These are phyloP conservation scores for Fusarium sp. DNA, from an alignment of 2,329 filamentous ascomycete genomes.

Conservation along the genomic window DNA sequence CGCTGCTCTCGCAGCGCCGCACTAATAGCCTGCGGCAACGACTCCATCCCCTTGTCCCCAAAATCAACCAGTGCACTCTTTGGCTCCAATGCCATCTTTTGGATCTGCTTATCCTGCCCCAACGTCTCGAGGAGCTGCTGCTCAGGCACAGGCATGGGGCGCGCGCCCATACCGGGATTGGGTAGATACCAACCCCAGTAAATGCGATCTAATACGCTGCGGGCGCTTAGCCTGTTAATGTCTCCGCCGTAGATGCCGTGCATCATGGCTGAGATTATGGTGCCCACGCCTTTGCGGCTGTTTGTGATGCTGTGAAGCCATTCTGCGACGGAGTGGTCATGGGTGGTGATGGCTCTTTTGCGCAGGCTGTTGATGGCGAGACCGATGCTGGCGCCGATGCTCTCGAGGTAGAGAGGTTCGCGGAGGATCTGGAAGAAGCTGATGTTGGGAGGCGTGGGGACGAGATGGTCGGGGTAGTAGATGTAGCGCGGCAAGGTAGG, in stretches of 20 bases:
- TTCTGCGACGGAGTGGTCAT: constrained; percentile 50
- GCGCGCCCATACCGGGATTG: constrained; percentile 49
- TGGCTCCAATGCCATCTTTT: constrained; percentile 45
- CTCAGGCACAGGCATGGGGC: constrained; percentile 51
- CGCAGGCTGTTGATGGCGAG: constrained; percentile 39
- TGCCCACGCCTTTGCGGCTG: constrained; percentile 64
- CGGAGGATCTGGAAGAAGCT: constrained; percentile 41
- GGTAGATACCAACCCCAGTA: constrained; percentile 47
- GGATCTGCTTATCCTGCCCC: constrained; percentile 43
- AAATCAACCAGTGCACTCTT: constrained; percentile 50
- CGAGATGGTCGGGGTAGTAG: constrained; percentile 83
- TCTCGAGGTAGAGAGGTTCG: constrained; percentile 49
- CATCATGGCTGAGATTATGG: constrained; percentile 76
- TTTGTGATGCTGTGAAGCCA: constrained; percentile 48
- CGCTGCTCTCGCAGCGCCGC: constrained; percentile 57
- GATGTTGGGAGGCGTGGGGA: constrained; percentile 46
- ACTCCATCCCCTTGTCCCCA: constrained; percentile 67
- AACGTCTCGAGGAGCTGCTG: constrained; percentile 43
- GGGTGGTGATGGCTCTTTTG: constrained; percentile 28
- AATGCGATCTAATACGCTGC: constrained; percentile 58
- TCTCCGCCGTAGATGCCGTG: constrained; percentile 96
- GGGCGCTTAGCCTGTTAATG: constrained; percentile 79
- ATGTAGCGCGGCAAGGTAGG: constrained; percentile 70
- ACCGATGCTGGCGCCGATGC: constrained; percentile 42
- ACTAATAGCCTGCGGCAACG: constrained; percentile 65